Conservation (phyloP, 352 stramenopile genomes). For the Phytopythium aichiense region DNA sequence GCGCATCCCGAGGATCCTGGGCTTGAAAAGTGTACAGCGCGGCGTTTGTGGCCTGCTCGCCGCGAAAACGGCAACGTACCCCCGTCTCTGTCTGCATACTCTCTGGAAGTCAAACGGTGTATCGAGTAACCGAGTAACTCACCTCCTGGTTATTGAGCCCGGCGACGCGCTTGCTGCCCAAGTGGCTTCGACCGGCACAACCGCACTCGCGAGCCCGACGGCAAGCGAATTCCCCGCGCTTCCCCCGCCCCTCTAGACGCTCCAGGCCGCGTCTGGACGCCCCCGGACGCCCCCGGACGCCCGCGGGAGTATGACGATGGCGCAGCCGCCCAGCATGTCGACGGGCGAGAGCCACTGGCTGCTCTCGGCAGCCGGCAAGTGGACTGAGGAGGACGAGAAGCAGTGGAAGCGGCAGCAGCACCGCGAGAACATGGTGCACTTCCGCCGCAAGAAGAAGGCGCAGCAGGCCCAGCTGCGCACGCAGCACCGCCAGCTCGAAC, state of each 20-base stretch:
- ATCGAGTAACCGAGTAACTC: no score
- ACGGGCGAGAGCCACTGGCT: slow-evolving; percentile 37
- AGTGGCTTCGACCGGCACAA: not conserved
- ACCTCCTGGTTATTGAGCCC: no score
- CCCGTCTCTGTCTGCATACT: not conserved
- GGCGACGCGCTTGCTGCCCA: not conserved
- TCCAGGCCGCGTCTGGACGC: slow-evolving; percentile 8
- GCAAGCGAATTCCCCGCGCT: not conserved
- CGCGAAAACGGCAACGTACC: not conserved
- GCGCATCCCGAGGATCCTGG: slow-evolving; percentile 5
- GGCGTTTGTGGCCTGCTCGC: not conserved
- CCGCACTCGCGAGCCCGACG: not conserved
- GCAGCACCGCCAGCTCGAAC: slow-evolving; percentile 31
- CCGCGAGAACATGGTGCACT: slow-evolving; percentile 49
- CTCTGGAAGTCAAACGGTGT: not conserved
- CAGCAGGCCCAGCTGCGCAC: slow-evolving; percentile 33
- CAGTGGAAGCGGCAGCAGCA: slow-evolving; percentile 46
- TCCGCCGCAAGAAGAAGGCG: slow-evolving; percentile 47
- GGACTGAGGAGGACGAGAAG: slow-evolving; percentile 46
- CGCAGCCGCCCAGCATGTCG: slow-evolving; percentile 18
- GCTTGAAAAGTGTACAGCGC: slow-evolving; percentile 1
- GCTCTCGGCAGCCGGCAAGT: slow-evolving; percentile 34
- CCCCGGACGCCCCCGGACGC: slow-evolving; percentile 6
- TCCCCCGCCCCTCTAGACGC: not conserved
- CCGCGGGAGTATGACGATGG: slow-evolving; percentile 7